These are phyloP conservation scores for Saccharomycopsis hybrid DNA, from an alignment of 1,139 yeast species.

Conservation along the genomic window DNA sequence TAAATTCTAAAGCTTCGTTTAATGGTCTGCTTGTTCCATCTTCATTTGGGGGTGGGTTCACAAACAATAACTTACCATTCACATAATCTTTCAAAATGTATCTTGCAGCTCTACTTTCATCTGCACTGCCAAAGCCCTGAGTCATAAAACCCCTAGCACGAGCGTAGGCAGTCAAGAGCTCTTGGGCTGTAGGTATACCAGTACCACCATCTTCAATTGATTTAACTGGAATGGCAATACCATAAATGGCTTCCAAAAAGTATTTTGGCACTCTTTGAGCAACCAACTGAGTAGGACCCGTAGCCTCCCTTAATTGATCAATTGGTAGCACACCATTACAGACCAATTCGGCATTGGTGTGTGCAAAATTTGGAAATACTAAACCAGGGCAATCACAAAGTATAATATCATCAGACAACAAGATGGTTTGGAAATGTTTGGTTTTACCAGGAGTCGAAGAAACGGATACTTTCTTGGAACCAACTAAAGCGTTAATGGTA, in stretches of 20 bases:
- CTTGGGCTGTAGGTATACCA: constrained; percentile 85
- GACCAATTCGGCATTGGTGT: constrained; percentile 92
- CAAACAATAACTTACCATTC: constrained; percentile 78
- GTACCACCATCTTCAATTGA: constrained; percentile 82
- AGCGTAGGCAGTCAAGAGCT: constrained; percentile 85
- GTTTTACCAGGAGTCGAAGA: constrained; percentile 99
- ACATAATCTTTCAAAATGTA: constrained; percentile 92
- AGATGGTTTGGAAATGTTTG: constrained; percentile 96
- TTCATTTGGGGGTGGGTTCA: constrained; percentile 79
- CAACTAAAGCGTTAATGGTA: constrained; percentile 90
- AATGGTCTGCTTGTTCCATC: constrained; percentile 40
- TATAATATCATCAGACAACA: constrained; percentile 72
- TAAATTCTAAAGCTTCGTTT: constrained; percentile 60
- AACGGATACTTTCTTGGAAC: constrained; percentile 94
- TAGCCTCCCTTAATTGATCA: constrained; percentile 89
- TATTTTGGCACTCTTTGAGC: constrained; percentile 85
- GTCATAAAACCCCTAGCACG: constrained; percentile 97
- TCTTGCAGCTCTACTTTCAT: constrained; percentile 92
- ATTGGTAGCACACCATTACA: constrained; percentile 98
- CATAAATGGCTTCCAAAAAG: constrained; percentile 86
- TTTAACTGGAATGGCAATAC: constrained; percentile 77
- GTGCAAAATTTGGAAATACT: constrained; percentile 96
- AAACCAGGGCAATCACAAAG: constrained; percentile 99
- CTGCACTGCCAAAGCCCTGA: constrained; percentile 95
- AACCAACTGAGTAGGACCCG: constrained; percentile 86